phyloP scores from a whole-genome alignment of 2,329 filamentous ascomycete genomes.

The Stagonosporopsis chrysanthemi region DNA sequence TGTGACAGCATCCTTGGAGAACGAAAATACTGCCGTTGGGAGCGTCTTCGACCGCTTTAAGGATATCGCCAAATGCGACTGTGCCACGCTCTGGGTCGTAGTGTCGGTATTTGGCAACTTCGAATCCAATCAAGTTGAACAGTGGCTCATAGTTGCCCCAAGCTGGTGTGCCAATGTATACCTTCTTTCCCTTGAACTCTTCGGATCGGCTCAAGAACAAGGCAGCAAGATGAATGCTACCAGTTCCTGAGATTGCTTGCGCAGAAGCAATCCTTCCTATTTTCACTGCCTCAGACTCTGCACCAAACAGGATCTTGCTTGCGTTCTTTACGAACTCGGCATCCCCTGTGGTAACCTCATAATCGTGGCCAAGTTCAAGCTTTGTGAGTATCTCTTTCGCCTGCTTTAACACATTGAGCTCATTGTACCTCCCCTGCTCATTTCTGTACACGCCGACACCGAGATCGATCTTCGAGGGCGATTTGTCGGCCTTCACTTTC shows the following conservation, averaged over 20 bases:
- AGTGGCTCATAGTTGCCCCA: conserved; percentile 50
- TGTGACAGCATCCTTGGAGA: conserved; percentile 51
- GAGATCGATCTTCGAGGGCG: conserved; percentile 46
- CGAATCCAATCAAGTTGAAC: conserved; percentile 41
- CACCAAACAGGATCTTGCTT: conserved; percentile 43
- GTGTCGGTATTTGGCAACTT: conserved; percentile 41
- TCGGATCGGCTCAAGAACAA: conserved; percentile 38
- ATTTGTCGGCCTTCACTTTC: conserved; percentile 39
- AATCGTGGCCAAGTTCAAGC: conserved; percentile 29
- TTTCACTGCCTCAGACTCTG: conserved; percentile 11
- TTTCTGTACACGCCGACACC: conserved; percentile 51
- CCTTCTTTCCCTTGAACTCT: conserved; percentile 26
- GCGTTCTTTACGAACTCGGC: conserved; percentile 40
- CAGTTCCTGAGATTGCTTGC: conserved; percentile 52
- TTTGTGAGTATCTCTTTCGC: conserved; percentile 21
- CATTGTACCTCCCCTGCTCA: conserved; percentile 44
- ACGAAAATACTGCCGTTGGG: conserved; percentile 45
- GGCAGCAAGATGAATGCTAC: conserved; percentile 49
- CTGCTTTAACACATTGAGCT: conserved; percentile 37
- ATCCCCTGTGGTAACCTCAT: conserved; percentile 48
- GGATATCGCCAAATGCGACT: conserved; percentile 39
- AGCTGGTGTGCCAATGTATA: conserved; percentile 44
- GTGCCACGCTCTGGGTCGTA: conserved; percentile 34
- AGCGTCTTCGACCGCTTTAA: conserved; percentile 33
- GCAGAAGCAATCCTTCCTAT: conserved; percentile 43